Conservation (phyloP, 2,329 filamentous ascomycete species). For the Tolypocladium tundrense region DNA sequence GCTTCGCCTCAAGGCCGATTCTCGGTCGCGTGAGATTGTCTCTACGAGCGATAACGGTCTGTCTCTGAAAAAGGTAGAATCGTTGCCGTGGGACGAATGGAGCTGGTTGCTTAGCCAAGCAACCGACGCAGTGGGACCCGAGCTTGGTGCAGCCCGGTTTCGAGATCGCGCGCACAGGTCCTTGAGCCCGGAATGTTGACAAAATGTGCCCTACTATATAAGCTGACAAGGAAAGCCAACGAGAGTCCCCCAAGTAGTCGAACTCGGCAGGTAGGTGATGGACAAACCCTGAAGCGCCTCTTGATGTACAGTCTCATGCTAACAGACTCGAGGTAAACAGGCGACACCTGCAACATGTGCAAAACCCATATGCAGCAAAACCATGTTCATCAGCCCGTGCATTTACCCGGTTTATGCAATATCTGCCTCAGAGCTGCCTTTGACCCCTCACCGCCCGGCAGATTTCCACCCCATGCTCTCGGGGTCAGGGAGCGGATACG, state of each 20-base stretch:
- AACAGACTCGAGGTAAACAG: background rate
- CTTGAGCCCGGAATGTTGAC: background rate
- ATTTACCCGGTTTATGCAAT: slow-evolving; percentile 3
- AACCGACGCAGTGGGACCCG: background rate
- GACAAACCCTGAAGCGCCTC: background rate
- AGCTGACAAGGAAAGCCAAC: background rate
- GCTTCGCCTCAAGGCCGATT: background rate
- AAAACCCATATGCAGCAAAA: background rate
- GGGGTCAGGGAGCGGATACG: slow-evolving; percentile 5
- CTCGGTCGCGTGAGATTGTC: background rate
- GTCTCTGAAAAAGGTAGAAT: background rate
- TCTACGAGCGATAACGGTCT: background rate
- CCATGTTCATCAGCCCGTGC: background rate
- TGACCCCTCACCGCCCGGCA: slow-evolving; percentile 24
- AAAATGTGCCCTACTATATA: background rate
- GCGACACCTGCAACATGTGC: background rate
- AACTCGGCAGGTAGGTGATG: background rate
- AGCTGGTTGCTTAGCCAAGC: background rate
- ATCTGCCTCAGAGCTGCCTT: background rate
- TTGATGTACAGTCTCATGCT: background rate
- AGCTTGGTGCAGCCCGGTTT: background rate
- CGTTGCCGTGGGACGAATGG: background rate
- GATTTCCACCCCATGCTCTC: slow-evolving; percentile 15
- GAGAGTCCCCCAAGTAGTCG: background rate
- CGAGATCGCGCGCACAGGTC: background rate